These are phyloP conservation scores for Coniochaeta prunicola DNA, from an alignment of 2,329 filamentous ascomycete genomes.

Conservation along the genomic window DNA sequence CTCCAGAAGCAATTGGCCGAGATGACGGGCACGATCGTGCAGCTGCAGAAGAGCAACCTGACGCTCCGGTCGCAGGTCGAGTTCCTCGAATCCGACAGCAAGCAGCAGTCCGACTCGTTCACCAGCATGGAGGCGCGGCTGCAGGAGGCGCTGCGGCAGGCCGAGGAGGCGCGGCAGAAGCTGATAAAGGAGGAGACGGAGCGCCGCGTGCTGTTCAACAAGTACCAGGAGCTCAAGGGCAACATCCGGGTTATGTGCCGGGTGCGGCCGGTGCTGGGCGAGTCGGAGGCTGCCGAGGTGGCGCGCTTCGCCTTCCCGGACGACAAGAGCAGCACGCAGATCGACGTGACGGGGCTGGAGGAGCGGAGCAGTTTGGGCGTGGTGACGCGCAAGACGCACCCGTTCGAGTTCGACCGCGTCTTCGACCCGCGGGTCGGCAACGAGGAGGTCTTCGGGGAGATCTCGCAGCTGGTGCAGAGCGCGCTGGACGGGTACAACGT, in stretches of 20 bases:
- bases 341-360: constrained; percentile 75
- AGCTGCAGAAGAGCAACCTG: constrained; percentile 67
- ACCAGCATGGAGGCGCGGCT: constrained; percentile 73
- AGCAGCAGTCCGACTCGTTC: constrained; percentile 82
- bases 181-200: constrained; percentile 87
- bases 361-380: constrained; percentile 75
- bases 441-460: constrained; percentile 86
- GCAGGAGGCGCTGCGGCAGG: constrained; percentile 65
- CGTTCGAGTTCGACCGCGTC: constrained; percentile 89
- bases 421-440: constrained; percentile 76
- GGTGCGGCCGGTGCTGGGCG: constrained; percentile 66
- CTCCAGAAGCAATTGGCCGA: constrained; percentile 48
- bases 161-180: constrained; percentile 68
- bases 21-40: constrained; percentile 52
- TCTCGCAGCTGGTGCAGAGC: constrained; percentile 92
- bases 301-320: constrained; percentile 77
- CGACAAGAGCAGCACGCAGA: constrained; percentile 78
- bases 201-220: constrained; percentile 88
- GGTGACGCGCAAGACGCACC: constrained; percentile 69
- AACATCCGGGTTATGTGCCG: constrained; percentile 98
- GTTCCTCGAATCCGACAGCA: constrained; percentile 83
- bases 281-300: constrained; percentile 52
- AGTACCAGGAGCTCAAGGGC: constrained; percentile 94
- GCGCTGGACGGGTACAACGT: constrained; percentile 97
- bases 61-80: constrained; percentile 76